Evolutionary conservation across 805 yeast species (phyloP), one percentile per base, ranked within the genome.

Genomic region (Wickerhamiella kazuoi): DNA sequence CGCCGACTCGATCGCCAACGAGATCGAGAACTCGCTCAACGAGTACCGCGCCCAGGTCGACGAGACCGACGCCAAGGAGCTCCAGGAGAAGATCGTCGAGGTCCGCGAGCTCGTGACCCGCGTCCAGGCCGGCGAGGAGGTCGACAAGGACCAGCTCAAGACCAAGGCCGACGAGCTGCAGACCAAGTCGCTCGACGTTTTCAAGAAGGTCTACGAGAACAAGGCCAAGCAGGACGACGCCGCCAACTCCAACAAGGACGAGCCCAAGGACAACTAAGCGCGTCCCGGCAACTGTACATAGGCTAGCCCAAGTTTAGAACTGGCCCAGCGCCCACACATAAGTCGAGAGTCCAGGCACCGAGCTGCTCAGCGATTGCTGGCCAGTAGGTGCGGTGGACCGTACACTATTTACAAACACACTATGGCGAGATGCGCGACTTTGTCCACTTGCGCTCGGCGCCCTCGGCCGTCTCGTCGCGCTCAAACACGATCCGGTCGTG

Each of bases 401-500:
- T n/a, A n/a, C n/a, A n/a, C n/a, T n/a, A n/a, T n/a, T n/a, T n/a
- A n/a, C n/a, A n/a, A n/a, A n/a, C 6, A 14, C 6, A 8, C 31
- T 29, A 48, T 2, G 96, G 93, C 6, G 93, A 80, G 31, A 83
- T 61, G 59, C 95, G 71, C 30, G 64, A 60, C 23, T 78, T 50
- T 37, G 66, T 59, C 93, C 93, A 86, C 15, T 62, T 68, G n/a
- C n/a, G n/a, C n/a, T n/a, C n/a, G n/a, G n/a, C n/a, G n/a, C 26
- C 26, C 26, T 23, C 11, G 9, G 26, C 26, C 26, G 26, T 23
- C 13, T 46, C 48, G 7, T 55, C 47, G 19, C 69, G 72, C 44
- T 70, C 68, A 59, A 69, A 86, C 13, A 76, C 72, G 37, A 86
- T 65, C 49, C 98, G 71, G 58, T 90, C 98, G 57, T 90, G 98